Percentiles rank a stretch among this genome's conserved stretches.
These are phyloP conservation scores for Backusella australiensis DNA, from an alignment of 192 early-diverging fungal genomes.

Conservation along the genomic window DNA sequence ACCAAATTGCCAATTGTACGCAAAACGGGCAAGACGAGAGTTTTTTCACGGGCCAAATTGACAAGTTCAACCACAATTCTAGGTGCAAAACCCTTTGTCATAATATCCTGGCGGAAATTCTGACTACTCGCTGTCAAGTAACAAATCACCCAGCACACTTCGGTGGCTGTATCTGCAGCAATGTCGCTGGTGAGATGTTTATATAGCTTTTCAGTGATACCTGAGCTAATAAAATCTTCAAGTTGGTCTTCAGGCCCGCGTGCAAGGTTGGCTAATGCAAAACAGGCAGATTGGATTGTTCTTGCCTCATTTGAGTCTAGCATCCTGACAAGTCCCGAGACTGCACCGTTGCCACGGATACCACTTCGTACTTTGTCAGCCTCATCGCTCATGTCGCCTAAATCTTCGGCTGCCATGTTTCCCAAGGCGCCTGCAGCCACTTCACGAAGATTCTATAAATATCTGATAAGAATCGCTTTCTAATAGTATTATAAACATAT, in stretches of 20 bases:
- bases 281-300: constrained; percentile 66
- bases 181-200: constrained; percentile 47
- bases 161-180: constrained; percentile 49
- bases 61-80: constrained; percentile 23
- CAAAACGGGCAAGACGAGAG: constrained; percentile 54
- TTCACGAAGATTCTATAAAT: constrained; percentile 65
- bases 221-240: constrained; percentile 46
- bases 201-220: constrained; percentile 44
- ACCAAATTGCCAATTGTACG: constrained; percentile 70
- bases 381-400: constrained; percentile 48
- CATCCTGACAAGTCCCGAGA: constrained; percentile 71
- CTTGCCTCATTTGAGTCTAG: constrained; percentile 56
- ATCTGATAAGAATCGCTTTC: background rate
- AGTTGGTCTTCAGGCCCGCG: constrained; percentile 58
- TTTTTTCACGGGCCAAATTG: constrained; percentile 31
- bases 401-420: constrained; percentile 78
- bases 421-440: constrained; percentile 92
- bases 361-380: constrained; percentile 67
- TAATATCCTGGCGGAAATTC: constrained; percentile 41
- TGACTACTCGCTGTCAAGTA: constrained; percentile 58
- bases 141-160: constrained; percentile 65
- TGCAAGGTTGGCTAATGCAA: constrained; percentile 71
- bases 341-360: constrained; percentile 72
- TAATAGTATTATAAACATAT: background rate
- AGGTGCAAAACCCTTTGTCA: constrained; percentile 35